These are phyloP conservation scores for Leonotis leonurus DNA, from an alignment of 257 asterid species.

Conservation along the genomic window DNA sequence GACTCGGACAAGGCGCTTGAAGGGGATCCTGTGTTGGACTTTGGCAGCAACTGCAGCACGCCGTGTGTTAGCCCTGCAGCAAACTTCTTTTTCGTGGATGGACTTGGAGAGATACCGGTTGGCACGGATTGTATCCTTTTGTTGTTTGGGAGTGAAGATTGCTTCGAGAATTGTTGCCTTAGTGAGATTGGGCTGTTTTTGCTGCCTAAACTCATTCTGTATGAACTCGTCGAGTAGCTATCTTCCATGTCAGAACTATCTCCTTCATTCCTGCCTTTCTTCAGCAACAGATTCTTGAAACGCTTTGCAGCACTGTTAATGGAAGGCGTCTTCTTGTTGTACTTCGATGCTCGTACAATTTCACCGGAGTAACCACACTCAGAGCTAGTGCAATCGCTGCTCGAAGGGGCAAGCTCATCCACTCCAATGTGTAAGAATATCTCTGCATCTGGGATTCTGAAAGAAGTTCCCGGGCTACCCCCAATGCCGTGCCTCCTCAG, in stretches of 20 bases:
- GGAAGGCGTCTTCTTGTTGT: conserved; percentile 31
- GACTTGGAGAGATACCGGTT: conserved; percentile 33
- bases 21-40: conserved; percentile 37
- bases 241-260: conserved; percentile 31
- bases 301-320: conserved; percentile 35
- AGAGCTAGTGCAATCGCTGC: conserved; percentile 32
- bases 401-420: conserved; percentile 27
- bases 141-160: conserved; percentile 43
- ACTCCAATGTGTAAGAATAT: conserved; percentile 47
- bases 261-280: conserved; percentile 18
- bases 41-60: conserved; percentile 46
- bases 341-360: conserved; percentile 23
- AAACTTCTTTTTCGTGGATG: conserved; percentile 52
- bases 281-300: conserved; percentile 42
- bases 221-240: conserved; percentile 28
- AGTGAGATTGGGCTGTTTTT: conserved; percentile 47
- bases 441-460: conserved; percentile 67
- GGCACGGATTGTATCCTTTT: conserved; percentile 32
- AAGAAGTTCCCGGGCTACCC: conserved; percentile 79
- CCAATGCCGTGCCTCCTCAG: conserved; percentile 53
- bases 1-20: conserved; percentile 54
- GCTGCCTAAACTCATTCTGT: conserved; percentile 9
- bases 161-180: conserved; percentile 48
- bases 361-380: conserved; percentile 50
- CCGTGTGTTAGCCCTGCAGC: conserved; percentile 53